phyloP scores from a whole-genome alignment of 139 green algal genomes.

The Dunaliella primolecta region DNA sequence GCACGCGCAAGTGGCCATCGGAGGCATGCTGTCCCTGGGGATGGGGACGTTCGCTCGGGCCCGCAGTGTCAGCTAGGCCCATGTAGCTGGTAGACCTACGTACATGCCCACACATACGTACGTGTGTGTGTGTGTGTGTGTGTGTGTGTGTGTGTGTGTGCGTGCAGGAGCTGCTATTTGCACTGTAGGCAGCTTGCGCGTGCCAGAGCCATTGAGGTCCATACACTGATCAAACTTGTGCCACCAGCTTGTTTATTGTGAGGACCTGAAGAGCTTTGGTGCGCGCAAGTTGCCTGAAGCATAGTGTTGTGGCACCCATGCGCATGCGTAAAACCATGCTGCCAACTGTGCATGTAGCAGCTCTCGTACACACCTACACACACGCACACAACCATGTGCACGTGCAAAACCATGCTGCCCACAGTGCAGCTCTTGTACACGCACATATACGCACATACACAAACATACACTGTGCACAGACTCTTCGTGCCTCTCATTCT shows the following conservation, averaged over 20 bases:
- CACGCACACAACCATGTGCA: neutral
- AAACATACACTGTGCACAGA: neutral
- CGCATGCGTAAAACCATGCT: neutral
- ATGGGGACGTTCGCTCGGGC: no score
- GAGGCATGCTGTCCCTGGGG: no score
- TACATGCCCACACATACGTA: neutral
- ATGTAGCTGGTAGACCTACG: no score
- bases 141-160: neutral
- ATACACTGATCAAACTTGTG: no score
- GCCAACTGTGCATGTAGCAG: neutral
- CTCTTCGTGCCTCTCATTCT: no score
- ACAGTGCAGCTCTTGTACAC: neutral
- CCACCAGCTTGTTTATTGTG: no score
- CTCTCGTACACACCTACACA: neutral
- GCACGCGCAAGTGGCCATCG: no score
- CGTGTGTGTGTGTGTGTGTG: neutral
- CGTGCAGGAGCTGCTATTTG: neutral
- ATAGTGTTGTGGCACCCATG: neutral
- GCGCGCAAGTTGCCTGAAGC: neutral
- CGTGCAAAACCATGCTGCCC: neutral
- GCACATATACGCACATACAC: neutral
- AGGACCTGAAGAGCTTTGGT: neutral
- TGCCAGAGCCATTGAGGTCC: no score
- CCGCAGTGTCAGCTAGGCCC: no score
- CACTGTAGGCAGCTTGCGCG: neutral